Percentiles rank a stretch among this genome's conserved stretches.
These are phyloP conservation scores for Globisporangium middletonii DNA, from an alignment of 352 stramenopile species.

Conservation along the genomic window DNA sequence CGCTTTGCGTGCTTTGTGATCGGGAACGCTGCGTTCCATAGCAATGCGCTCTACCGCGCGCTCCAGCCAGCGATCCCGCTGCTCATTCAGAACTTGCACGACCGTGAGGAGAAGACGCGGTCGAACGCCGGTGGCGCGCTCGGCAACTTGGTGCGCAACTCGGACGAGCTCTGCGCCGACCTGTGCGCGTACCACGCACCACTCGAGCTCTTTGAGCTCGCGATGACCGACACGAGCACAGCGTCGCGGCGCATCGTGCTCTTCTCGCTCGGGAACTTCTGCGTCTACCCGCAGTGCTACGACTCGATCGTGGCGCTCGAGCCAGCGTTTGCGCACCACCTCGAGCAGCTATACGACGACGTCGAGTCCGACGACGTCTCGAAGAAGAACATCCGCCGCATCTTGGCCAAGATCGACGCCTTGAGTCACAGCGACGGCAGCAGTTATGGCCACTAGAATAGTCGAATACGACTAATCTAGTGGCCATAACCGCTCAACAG, in stretches of 20 bases:
- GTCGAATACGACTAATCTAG: too few species aligned
- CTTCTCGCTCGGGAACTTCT: constrained; percentile 91
- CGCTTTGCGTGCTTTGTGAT: constrained; percentile 94
- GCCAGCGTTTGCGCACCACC: constrained; percentile 29
- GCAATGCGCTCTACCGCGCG: constrained; percentile 57
- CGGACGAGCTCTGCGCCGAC: constrained; percentile 55
- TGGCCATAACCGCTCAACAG: too few species aligned
- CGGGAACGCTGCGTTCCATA: constrained; percentile 92
- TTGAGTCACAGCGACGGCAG: constrained; percentile 4
- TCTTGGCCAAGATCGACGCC: constrained; percentile 52
- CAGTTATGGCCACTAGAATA: background rate
- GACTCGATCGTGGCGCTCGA: constrained; percentile 37
- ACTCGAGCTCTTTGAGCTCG: constrained; percentile 63
- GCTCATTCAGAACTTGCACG: constrained; percentile 62
- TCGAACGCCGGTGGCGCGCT: constrained; percentile 90
- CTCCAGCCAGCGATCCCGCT: constrained; percentile 61
- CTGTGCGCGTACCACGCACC: constrained; percentile 63
- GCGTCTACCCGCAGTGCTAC: constrained; percentile 67
- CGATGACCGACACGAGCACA: constrained; percentile 50
- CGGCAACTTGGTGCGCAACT: constrained; percentile 91
- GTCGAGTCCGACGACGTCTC: constrained; percentile 56
- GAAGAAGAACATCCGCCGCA: constrained; percentile 63
- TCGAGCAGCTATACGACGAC: constrained; percentile 61
- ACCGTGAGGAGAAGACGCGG: constrained; percentile 86
- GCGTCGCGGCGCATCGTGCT: constrained; percentile 80